phyloP scores from a whole-genome alignment of 306 rosid species.

The Castanea crenata region DNA sequence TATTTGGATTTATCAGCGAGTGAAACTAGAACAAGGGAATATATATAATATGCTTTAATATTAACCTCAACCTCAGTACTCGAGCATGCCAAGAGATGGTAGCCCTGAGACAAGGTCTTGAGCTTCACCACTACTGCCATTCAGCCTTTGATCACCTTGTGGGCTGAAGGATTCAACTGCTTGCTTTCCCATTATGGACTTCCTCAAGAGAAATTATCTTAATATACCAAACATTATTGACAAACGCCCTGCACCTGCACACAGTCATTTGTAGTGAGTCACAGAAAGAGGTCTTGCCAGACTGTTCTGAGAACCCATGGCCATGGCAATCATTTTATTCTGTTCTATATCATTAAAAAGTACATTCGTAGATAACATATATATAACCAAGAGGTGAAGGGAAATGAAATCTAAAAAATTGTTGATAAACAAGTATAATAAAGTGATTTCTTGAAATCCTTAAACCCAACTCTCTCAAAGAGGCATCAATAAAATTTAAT shows the following conservation, averaged over 20 bases:
- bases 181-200: conserved; percentile 75
- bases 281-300: not conserved
- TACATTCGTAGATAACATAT: too few species aligned
- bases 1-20: conserved; percentile 9
- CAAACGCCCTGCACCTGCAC: conserved; percentile 76
- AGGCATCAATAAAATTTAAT: not conserved
- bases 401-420: too few species aligned
- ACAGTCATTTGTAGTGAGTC: conserved; percentile 11
- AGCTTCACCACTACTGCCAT: conserved; percentile 41
- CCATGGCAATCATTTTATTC: not conserved
- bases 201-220: conserved; percentile 85
- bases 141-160: conserved; percentile 54
- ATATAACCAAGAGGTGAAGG: too few species aligned
- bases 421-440: too few species aligned
- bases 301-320: conserved; percentile 1
- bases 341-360: too few species aligned
- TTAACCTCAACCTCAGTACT: conserved; percentile 44
- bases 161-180: conserved; percentile 58
- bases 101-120: conserved; percentile 54
- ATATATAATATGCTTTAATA: conserved; percentile 3
- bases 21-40: conserved; percentile 17
- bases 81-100: conserved; percentile 60
- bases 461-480: too few species aligned
- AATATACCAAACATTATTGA: conserved; percentile 82
- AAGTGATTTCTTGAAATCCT: too few species aligned